phyloP scores from a whole-genome alignment of 768 basidiomycete genomes.

The Boletus vermiculosoides region DNA sequence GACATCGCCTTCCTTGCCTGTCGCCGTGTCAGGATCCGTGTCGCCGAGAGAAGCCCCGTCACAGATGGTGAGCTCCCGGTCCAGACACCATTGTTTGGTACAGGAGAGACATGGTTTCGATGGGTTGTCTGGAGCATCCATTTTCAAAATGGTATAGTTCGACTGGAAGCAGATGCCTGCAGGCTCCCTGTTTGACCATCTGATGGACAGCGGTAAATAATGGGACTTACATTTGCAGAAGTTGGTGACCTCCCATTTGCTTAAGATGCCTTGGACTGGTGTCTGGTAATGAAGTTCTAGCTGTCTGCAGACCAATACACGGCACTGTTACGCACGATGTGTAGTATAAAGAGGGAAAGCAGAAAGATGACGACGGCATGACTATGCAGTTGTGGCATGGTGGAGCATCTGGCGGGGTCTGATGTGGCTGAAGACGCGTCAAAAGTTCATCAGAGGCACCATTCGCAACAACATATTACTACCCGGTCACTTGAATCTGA shows the following conservation, averaged over 20 bases:
- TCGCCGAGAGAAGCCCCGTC: constrained; percentile 79
- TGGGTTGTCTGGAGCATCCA: constrained; percentile 79
- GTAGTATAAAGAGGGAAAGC: constrained; percentile 15
- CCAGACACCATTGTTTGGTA: constrained; percentile 93
- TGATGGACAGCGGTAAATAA: not conserved
- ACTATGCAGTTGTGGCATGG: constrained; percentile 19
- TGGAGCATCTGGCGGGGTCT: constrained; percentile 1
- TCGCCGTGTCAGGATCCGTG: constrained; percentile 88
- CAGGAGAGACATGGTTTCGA: constrained; percentile 90
- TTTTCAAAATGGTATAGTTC: constrained; percentile 82
- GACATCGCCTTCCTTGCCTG: constrained; percentile 93
- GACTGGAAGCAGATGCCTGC: constrained; percentile 88
- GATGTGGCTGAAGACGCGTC: constrained; percentile 18
- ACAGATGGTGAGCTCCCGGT: constrained; percentile 86
- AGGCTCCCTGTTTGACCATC: constrained; percentile 7
- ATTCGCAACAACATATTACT: constrained; percentile 10
- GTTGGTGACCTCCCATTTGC: constrained; percentile 87
- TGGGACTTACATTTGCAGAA: constrained; percentile 78
- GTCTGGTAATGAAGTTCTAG: constrained; percentile 31
- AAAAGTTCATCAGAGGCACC: not conserved
- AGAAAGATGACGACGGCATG: constrained; percentile 14
- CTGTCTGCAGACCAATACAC: not conserved
- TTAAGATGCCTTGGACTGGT: constrained; percentile 44
- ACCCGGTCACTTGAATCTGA: constrained; percentile 1
- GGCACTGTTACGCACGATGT: constrained; percentile 28